phyloP scores from a whole-genome alignment of 1,284 basidiomycete species.

The Vanrija sp. region DNA sequence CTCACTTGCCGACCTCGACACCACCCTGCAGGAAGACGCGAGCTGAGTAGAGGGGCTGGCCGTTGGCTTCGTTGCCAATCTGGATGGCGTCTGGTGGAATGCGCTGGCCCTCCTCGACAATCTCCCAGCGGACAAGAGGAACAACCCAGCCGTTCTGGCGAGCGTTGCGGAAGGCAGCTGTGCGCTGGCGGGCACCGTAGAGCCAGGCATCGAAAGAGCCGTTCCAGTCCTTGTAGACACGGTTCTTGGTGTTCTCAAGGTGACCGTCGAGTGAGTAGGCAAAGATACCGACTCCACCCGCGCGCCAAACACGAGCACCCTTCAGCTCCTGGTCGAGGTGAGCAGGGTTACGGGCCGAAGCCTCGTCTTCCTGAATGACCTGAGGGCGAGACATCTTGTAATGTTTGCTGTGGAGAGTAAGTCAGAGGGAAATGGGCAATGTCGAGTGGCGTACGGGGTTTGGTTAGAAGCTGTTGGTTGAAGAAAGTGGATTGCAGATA shows the following conservation, averaged over 20 bases:
- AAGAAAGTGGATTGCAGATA: no score
- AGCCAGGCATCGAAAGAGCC: constrained; percentile 55
- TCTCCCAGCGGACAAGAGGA: constrained; percentile 41
- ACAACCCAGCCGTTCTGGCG: constrained; percentile 14
- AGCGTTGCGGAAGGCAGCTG: constrained; percentile 38
- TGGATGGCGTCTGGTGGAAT: constrained; percentile 43
- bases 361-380: constrained; percentile 22
- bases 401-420: neutral
- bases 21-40: constrained; percentile 43
- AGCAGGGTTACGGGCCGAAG: constrained; percentile 21
- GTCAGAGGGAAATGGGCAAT: no score
- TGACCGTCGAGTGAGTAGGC: constrained; percentile 25
- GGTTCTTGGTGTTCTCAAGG: constrained; percentile 27
- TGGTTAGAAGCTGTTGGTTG: no score
- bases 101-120: constrained; percentile 32
- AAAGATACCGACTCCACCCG: constrained; percentile 38
- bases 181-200: constrained; percentile 64
- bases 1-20: constrained; percentile 46
- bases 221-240: constrained; percentile 19
- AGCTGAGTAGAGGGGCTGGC: constrained; percentile 38
- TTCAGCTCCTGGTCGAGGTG: constrained; percentile 35
- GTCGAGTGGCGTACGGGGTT: no score
- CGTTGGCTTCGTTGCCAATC: constrained; percentile 42
- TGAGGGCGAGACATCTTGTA: constrained; percentile 8
- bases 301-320: constrained; percentile 35